Base-by-base conservation (phyloP, 2,329 filamentous ascomycete genomes). In the Colletotrichum liaoningense region DNA sequence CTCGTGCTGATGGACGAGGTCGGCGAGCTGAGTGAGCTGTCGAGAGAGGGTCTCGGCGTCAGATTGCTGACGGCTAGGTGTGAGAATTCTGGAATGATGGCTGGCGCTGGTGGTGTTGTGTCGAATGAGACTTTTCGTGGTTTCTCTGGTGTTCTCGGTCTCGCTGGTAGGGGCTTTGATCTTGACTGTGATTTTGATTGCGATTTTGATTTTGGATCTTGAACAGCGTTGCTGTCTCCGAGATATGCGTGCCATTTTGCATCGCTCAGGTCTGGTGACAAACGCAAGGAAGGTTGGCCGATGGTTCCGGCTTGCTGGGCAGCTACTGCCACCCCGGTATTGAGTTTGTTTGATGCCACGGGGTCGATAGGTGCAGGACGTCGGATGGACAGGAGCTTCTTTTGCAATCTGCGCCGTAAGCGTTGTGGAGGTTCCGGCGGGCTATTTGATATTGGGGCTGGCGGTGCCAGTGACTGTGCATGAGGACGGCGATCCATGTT, bases 21-120 rank as follows among this genome's bases (percentile, higher is more conserved):
- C 7, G 73, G 71, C 9, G 76, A 77, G 42, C 66, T 64, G 12
- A 73, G 60, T 2, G 74, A 74, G 46, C 70, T 73, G 56, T 76
- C 74, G 26, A 77, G 66, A 16, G 73, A 75, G 2, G 75, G 66
- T 24, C 75, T 73, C 16, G 74, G 54, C 19, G 6, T 75, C 12
- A 67, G 75, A 55, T 79, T 78, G 63, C 74, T 73, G 63, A 79
- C 54, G 67, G 80, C 75, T 72, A 87, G 80, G 75, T 86, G 80
- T 42, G 81, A 75, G 73, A 84, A 78, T 66, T 84, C 82, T n/a
- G 83, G 82, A 2, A 82, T 75, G 14, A 80, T 73, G 24, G 67
- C 67, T 38, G 54, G 73, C 35, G 28, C 46, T 79, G 12, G 80
- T 74, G 33, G 33, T 35, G 11, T 12, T 35, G 46, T 54, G 19